Percentiles rank a stretch among this genome's conserved stretches.
Conservation (phyloP, 768 basidiomycete genomes). For the Ramaria rubella region DNA sequence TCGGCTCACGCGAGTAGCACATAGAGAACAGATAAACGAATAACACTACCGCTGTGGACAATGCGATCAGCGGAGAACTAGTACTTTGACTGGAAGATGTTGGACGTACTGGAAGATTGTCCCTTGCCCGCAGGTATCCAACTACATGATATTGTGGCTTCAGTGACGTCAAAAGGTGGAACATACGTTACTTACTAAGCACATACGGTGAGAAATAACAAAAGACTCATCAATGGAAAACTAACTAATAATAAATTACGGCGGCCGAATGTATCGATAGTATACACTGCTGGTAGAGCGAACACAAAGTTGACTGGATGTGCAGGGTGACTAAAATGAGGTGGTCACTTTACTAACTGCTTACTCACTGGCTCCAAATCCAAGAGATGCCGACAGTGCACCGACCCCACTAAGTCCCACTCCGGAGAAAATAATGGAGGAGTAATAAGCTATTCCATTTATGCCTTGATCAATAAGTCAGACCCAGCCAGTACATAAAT, state of each 20-base stretch:
- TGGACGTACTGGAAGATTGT: not conserved
- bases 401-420: slow-evolving; percentile 45
- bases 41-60: slow-evolving; percentile 41
- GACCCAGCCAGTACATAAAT: not conserved
- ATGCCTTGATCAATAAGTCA: slow-evolving; percentile 26
- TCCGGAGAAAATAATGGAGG: slow-evolving; percentile 59
- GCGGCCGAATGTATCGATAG: slow-evolving; percentile 61
- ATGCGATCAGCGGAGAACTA: slow-evolving; percentile 10
- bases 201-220: slow-evolving; percentile 44
- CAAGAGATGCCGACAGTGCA: slow-evolving; percentile 54
- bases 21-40: slow-evolving; percentile 54
- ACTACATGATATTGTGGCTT: not conserved
- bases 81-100: slow-evolving; percentile 16
- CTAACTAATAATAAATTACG: slow-evolving; percentile 45
- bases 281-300: slow-evolving; percentile 42
- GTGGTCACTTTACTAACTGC: not conserved
- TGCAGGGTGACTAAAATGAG: too few relatives aligned
- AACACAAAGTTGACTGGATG: slow-evolving; percentile 34
- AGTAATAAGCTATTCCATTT: slow-evolving; percentile 78
- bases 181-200: slow-evolving; percentile 26
- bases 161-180: not conserved
- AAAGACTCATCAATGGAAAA: slow-evolving; percentile 49
- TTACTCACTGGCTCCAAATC: slow-evolving; percentile 36
- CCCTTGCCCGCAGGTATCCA: slow-evolving; percentile 18
- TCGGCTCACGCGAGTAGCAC: slow-evolving; percentile 62